These are phyloP conservation scores for Saxispiralis lemnorum DNA, from an alignment of 495 filamentous ascomycete genomes.

Conservation along the genomic window DNA sequence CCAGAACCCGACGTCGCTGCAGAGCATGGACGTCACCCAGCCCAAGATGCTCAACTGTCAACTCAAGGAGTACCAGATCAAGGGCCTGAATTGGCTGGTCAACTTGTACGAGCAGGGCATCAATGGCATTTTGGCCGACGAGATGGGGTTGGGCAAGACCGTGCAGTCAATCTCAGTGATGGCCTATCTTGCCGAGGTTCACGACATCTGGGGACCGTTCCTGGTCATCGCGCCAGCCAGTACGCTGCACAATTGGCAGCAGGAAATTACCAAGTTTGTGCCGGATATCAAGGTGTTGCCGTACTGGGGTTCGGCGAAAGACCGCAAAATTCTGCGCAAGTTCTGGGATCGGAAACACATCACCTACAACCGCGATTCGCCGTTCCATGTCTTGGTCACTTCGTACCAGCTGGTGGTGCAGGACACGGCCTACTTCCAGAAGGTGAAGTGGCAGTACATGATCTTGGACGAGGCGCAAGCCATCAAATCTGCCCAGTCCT, in stretches of 20 bases:
- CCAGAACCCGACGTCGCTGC: slow-evolving; percentile 91
- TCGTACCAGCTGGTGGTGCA: slow-evolving; percentile 95
- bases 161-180: slow-evolving; percentile 98
- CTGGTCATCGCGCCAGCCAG: slow-evolving; percentile 91
- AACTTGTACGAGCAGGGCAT: slow-evolving; percentile 98
- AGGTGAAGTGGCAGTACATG: slow-evolving; percentile 99
- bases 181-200: slow-evolving; percentile 90
- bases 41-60: slow-evolving; percentile 85
- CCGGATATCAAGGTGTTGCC: slow-evolving; percentile 85
- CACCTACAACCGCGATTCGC: slow-evolving; percentile 78
- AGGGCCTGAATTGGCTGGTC: slow-evolving; percentile 96
- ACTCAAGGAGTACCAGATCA: slow-evolving; percentile 95
- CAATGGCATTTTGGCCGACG: slow-evolving; percentile 95
- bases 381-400: slow-evolving; percentile 90
- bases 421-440: slow-evolving; percentile 92
- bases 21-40: slow-evolving; percentile 82
- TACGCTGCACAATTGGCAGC: slow-evolving; percentile 97
- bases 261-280: slow-evolving; percentile 89
- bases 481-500: slow-evolving; percentile 94
- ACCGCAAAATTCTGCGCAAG: slow-evolving; percentile 89
- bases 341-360: slow-evolving; percentile 98
- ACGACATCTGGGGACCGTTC: slow-evolving; percentile 98
- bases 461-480: slow-evolving; percentile 96
- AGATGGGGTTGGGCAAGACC: slow-evolving; percentile 99
- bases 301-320: slow-evolving; percentile 89